Evolutionary conservation across 495 filamentous ascomycete genomes (phyloP).

Genomic region (Lasiosphaeria ovina): DNA sequence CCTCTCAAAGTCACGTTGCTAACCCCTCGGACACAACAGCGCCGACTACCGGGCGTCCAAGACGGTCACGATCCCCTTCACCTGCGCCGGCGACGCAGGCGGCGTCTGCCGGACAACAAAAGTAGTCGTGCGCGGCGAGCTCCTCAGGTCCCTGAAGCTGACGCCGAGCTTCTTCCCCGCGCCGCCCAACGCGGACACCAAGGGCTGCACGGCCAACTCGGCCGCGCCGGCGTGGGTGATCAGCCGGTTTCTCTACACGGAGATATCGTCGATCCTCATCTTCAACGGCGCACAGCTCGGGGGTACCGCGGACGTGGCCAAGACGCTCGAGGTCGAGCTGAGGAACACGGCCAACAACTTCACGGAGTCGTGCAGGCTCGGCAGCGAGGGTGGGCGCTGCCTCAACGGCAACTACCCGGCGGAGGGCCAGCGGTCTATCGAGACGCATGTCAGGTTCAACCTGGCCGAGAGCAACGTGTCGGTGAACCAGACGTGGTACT

Average conservation of each 20-base stretch:
- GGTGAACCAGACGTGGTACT: constrained; percentile 13
- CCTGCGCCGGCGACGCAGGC: neutral
- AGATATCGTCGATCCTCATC: neutral
- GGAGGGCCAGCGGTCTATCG: neutral
- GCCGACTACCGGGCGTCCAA: neutral
- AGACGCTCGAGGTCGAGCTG: neutral
- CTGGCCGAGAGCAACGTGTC: neutral
- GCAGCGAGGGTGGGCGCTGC: neutral
- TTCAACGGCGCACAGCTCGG: neutral
- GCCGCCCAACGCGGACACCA: neutral
- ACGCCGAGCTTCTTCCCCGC: neutral
- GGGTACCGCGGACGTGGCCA: neutral
- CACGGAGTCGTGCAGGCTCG: neutral
- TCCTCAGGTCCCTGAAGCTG: neutral
- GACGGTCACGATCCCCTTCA: neutral
- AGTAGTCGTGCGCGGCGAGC: neutral
- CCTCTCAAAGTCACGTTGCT: too few relatives aligned
- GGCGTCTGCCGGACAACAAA: neutral
- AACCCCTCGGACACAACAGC: too few relatives aligned
- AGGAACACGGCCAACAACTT: neutral
- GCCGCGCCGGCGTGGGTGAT: neutral
- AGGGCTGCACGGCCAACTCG: neutral
- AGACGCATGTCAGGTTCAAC: neutral
- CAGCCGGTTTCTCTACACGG: constrained; percentile 7
- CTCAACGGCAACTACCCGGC: neutral